A percentile compares a stretch with the other conserved stretches of the same genome.
Conservation (phyloP, 352 stramenopile species). For the Phytophthora citricola region DNA sequence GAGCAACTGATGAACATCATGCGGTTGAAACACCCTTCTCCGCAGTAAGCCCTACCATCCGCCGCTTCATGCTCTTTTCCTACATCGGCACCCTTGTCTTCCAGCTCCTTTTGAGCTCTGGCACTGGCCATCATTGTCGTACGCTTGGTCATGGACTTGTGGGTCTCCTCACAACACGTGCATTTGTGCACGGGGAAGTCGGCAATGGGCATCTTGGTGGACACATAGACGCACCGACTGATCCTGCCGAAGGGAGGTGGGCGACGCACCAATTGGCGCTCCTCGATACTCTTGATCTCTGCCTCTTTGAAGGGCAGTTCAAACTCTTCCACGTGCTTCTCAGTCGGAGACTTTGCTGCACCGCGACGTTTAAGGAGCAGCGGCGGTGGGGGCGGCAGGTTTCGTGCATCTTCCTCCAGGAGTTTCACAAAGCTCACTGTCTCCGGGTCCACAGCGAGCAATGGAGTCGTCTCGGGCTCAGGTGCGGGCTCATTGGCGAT, state of each 20-base stretch:
- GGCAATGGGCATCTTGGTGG: slow-evolving; percentile 57
- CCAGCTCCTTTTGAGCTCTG: slow-evolving; percentile 38
- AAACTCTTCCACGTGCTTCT: slow-evolving; percentile 34
- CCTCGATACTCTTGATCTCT: slow-evolving; percentile 46
- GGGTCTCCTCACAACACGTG: slow-evolving; percentile 65
- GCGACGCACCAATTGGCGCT: slow-evolving; percentile 54
- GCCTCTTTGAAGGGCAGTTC: slow-evolving; percentile 47
- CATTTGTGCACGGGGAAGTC: slow-evolving; percentile 79
- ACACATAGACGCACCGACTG: slow-evolving; percentile 77
- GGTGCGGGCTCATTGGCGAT: background rate
- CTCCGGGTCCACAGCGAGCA: slow-evolving; percentile 22
- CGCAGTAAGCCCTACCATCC: slow-evolving; percentile 46
- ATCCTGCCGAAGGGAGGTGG: slow-evolving; percentile 74
- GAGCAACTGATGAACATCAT: slow-evolving; percentile 88
- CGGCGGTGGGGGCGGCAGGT: slow-evolving; percentile 17
- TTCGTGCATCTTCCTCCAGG: slow-evolving; percentile 32
- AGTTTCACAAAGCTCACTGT: slow-evolving; percentile 39
- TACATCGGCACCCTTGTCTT: slow-evolving; percentile 18
- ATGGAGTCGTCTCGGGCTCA: slow-evolving; percentile 6
- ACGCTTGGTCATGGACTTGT: slow-evolving; percentile 59
- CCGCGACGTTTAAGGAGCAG: slow-evolving; percentile 12
- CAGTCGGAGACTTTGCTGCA: background rate
- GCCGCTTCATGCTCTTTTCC: slow-evolving; percentile 20
- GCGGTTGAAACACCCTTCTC: slow-evolving; percentile 82
- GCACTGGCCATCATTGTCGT: slow-evolving; percentile 58